Conservation (phyloP, 768 basidiomycete species). For the Aureoboletus auriporus region DNA sequence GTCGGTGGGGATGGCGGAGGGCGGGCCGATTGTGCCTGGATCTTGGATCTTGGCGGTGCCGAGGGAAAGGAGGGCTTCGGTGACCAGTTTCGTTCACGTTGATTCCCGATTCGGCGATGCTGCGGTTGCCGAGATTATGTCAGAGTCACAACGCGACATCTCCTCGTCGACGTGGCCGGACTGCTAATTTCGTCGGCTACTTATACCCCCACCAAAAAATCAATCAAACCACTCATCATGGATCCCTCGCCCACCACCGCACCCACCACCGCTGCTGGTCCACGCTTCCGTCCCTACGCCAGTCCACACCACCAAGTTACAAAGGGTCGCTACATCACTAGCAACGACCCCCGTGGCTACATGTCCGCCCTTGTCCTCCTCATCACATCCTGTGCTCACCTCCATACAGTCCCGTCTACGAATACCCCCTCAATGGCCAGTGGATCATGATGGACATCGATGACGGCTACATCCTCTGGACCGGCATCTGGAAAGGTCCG, state of each 20-base stretch:
- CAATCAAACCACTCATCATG: constrained; percentile 27
- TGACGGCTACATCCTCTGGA: constrained; percentile 90
- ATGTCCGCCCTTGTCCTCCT: constrained; percentile 33
- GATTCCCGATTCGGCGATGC: constrained; percentile 34
- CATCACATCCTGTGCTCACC: constrained; percentile 1
- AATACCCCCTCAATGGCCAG: constrained; percentile 84
- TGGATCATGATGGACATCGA: constrained; percentile 98
- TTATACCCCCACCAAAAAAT: constrained; percentile 20
- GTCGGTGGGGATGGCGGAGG: constrained; percentile 16
- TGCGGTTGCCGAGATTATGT: constrained; percentile 32
- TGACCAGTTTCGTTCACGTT: constrained; percentile 28
- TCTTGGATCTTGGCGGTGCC: constrained; percentile 46
- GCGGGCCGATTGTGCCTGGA: constrained; percentile 28
- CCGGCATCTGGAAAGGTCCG: constrained; percentile 90
- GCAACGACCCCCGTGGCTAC: constrained; percentile 85
- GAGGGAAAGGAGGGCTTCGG: constrained; percentile 28
- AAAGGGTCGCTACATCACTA: constrained; percentile 85
- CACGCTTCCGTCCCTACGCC: constrained; percentile 63
- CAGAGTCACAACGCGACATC: constrained; percentile 30
- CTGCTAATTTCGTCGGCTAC: constrained; percentile 28
- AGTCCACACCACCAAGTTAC: constrained; percentile 77
- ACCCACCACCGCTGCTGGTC: constrained; percentile 23
- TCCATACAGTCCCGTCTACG: constrained; percentile 69
- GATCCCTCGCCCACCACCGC: constrained; percentile 37
- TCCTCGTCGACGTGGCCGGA: constrained; percentile 36